Conservation (phyloP, 1,284 basidiomycete species). For the Xerocomus minutiporus region DNA sequence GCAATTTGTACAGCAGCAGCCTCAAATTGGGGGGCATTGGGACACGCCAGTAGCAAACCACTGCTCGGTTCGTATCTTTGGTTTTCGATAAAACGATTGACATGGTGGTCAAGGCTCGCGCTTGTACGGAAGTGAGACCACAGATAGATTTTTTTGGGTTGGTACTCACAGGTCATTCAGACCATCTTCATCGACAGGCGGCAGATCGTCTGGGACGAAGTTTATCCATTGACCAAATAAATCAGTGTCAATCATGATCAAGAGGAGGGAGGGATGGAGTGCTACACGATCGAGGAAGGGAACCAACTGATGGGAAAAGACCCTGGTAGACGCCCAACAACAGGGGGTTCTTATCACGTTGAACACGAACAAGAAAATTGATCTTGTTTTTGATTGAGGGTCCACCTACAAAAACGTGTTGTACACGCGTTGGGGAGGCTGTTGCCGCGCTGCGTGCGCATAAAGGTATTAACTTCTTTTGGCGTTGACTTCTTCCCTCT, state of each 20-base stretch:
- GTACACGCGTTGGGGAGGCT: slow-evolving; percentile 33
- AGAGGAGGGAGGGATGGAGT: not conserved
- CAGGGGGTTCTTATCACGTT: slow-evolving; percentile 29
- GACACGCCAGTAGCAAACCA: slow-evolving; percentile 15
- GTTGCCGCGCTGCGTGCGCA: slow-evolving; percentile 25
- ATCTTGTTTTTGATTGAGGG: slow-evolving; percentile 34
- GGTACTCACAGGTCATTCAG: slow-evolving; percentile 24
- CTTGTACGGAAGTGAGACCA: slow-evolving; percentile 15
- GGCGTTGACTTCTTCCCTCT: slow-evolving; percentile 12
- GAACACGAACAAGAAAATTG: slow-evolving; percentile 20
- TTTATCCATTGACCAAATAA: slow-evolving; percentile 19
- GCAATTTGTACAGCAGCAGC: not conserved
- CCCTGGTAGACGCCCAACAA: slow-evolving; percentile 10
- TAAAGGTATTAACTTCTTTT: slow-evolving; percentile 19
- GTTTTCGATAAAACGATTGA: not conserved
- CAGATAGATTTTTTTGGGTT: not conserved
- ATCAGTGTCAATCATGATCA: slow-evolving; percentile 17
- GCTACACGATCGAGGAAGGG: not conserved
- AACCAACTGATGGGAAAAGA: slow-evolving; percentile 1
- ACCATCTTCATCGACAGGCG: slow-evolving; percentile 27
- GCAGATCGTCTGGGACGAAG: slow-evolving; percentile 21
- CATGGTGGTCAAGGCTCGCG: slow-evolving; percentile 1
- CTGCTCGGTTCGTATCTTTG: not conserved
- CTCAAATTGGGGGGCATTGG: not conserved
- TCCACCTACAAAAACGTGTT: slow-evolving; percentile 39